Base-by-base conservation (phyloP, 1,139 yeast genomes). In the Kurtzmaniella quercitrusa region DNA sequence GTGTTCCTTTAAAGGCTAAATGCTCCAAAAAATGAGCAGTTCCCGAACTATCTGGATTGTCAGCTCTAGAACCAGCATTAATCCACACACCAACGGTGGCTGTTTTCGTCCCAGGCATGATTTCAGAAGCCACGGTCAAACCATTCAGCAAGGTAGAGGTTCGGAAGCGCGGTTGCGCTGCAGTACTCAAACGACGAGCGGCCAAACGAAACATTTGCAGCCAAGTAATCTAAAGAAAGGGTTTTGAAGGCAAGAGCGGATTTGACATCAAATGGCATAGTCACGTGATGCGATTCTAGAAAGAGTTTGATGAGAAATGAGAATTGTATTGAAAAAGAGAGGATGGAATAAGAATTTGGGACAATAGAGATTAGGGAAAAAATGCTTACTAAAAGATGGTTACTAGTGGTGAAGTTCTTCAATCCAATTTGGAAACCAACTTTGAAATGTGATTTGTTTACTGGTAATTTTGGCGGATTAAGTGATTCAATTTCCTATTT, bases 81-180 rank as follows among this genome's bases (percentile, higher is more conserved):
- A 93, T 91, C 89, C 91, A 85, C 39, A 93, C 93, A 2, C 98
- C 98, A 11, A 94, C 97, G 2, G 98, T 93, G 49, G 98, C 98
- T 36, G 98, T 89, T 53, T 84, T 77, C 5, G 95, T 84, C 47
- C 88, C 84, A 9, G 98, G 98, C 63, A 87, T 81, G 38, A 75
- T 61, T 61, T 93, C 98, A 42, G 95, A 79, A 42, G 98, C 98
- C 39, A 91, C 96, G 0, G 98, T 93, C 42, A 93, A 66, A 1
- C 99, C 99, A 60, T 94, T 93, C 11, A 57, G 44, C 21, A 65
- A 52, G 1, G 52, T 50, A 2, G 65, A 47, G 7, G 68, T 64
- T 45, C 59, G 53, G 40, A 51, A 64, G 11, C 57, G 47, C 6
- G 66, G 62, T 2, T 46, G 41, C 11, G 56, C 50, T 11, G 47